Evolutionary conservation across 73 alveolate species (phyloP).

Genomic region (Paraurostyla sp.): DNA sequence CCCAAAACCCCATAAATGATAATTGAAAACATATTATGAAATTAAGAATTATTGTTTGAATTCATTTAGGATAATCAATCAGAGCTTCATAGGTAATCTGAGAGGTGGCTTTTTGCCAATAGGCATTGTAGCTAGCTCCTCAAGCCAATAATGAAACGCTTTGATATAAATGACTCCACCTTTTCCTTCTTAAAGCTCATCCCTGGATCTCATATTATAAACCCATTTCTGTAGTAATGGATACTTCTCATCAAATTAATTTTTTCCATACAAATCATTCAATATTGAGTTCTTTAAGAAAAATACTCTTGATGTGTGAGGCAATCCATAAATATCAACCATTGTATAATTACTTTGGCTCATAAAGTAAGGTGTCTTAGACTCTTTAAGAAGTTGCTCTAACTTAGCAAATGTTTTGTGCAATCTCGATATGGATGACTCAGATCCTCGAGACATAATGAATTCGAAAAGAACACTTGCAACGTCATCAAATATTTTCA

Average conservation of each 20-base stretch:
- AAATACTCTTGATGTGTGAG: slow-evolving; percentile 52
- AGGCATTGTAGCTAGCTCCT: slow-evolving; percentile 32
- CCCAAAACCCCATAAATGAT: neutral
- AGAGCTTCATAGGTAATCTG: slow-evolving; percentile 42
- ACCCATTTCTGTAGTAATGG: slow-evolving; percentile 39
- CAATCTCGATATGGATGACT: neutral
- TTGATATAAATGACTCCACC: slow-evolving; percentile 5
- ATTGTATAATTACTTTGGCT: slow-evolving; percentile 6
- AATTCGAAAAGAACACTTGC: slow-evolving; percentile 27
- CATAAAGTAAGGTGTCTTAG: slow-evolving; percentile 25
- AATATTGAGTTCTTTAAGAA: slow-evolving; percentile 11
- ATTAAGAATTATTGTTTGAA: no score
- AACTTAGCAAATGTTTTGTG: neutral
- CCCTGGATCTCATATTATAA: neutral
- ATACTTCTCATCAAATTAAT: slow-evolving; percentile 14
- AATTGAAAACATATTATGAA: neutral
- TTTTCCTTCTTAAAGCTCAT: neutral
- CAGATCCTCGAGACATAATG: slow-evolving; percentile 39
- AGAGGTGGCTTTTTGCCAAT: slow-evolving; percentile 45
- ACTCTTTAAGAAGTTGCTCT: slow-evolving; percentile 18
- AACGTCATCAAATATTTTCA: slow-evolving; percentile 58
- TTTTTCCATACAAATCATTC: slow-evolving; percentile 2
- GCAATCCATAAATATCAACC: slow-evolving; percentile 60
- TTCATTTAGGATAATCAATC: neutral
- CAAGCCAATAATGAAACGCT: slow-evolving; percentile 44